Evolutionary conservation across 257 asterid genomes (phyloP).

Genomic region (Echites panduratus): DNA sequence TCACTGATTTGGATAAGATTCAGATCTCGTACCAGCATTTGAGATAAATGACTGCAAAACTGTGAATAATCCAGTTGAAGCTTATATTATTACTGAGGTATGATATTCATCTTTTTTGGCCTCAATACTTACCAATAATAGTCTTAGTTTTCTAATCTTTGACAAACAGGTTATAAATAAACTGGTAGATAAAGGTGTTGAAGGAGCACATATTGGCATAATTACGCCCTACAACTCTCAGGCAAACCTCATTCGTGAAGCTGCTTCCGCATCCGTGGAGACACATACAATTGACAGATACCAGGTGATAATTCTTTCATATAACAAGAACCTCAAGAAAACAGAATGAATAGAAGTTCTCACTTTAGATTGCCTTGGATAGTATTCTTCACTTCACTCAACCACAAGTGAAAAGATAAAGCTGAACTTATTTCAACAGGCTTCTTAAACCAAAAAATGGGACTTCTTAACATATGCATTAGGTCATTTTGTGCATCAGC

Average conservation of each 20-base stretch:
- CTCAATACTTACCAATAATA: neutral
- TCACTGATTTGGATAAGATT: slow-evolving; percentile 10
- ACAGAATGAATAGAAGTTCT: neutral
- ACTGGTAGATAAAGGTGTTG: slow-evolving; percentile 57
- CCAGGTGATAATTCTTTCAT: slow-evolving; percentile 50
- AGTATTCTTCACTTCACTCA: neutral
- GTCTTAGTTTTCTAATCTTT: slow-evolving; percentile 6
- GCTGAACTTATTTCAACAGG: neutral
- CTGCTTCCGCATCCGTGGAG: slow-evolving; percentile 67
- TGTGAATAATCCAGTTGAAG: slow-evolving; percentile 76
- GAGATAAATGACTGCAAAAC: slow-evolving; percentile 60
- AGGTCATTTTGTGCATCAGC: neutral
- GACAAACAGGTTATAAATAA: slow-evolving; percentile 41
- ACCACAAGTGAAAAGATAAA: neutral
- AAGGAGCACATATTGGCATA: slow-evolving; percentile 69
- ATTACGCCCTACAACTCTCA: slow-evolving; percentile 94
- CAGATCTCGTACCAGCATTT: slow-evolving; percentile 74
- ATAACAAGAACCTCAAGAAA: neutral
- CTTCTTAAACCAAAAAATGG: neutral
- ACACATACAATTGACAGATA: slow-evolving; percentile 92
- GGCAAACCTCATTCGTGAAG: slow-evolving; percentile 60
- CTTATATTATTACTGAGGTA: slow-evolving; percentile 73
- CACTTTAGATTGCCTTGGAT: neutral
- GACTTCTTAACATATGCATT: neutral
- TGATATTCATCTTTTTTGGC: slow-evolving; percentile 5